Base-by-base conservation (phyloP, 106 monocot genomes). In the Allium sativum region DNA sequence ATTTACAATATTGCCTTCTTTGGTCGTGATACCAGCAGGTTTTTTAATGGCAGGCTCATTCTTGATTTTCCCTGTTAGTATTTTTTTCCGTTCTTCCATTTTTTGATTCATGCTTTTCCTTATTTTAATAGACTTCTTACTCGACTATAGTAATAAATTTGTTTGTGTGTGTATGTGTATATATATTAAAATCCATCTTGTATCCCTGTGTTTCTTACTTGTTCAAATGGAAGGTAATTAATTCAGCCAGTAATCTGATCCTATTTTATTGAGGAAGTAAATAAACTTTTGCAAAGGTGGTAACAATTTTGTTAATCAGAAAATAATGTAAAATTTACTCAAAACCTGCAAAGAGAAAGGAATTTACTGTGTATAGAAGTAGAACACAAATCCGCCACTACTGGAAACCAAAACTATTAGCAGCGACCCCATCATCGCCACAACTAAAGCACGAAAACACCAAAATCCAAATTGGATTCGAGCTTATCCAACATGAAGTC, bases 41-140 rank as follows among this genome's bases (percentile, higher is more conserved):
- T 85, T 56, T 94, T 83, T 66, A 89, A 94, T 53, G 93, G 93
- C 44, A 82, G 93, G 9, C 80, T 94, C 48, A 42, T 79, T 69
- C 64, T 94, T 47, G 93, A 94, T 58, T 86, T 89, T 67, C 89
- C 89, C 45, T 94, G 93, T 94, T 13, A 74, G 89, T 31, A 11
- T 22, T 3, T 11, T 7, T 5, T 48, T 8, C n/a, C 14, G n/a
- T n/a, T n/a, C n/a, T n/a, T 31, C 1, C 31, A 31, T 31, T 0
- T 31, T 31, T 31, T 31, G 31, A 31, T 31, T 31, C 31, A 31
- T 31, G 31, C 31, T 31, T 31, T 31, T 31, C 31, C 50, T 16
- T 8, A 3, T 21, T 59, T 70, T n/a, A n/a, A n/a, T n/a, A n/a
- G n/a, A n/a, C n/a, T n/a, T n/a, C n/a, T n/a, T n/a, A n/a, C n/a